phyloP scores from a whole-genome alignment of 192 early-diverging fungal species.

The Coemansia umbellata region DNA sequence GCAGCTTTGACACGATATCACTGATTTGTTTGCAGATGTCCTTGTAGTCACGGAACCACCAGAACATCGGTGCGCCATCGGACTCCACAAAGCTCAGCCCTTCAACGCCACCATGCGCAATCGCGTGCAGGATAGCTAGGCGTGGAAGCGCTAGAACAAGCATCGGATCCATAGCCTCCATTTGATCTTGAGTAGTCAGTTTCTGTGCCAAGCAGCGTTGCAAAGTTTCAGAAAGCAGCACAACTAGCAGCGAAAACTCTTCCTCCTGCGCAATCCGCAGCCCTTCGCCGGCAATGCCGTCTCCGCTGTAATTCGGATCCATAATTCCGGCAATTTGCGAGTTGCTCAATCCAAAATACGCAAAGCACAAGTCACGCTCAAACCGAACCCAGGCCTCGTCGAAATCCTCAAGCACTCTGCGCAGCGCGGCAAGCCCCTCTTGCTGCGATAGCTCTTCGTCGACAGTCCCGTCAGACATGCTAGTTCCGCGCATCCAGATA shows the following conservation, averaged over 20 bases:
- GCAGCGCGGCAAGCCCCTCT: conserved; percentile 40
- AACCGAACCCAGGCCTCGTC: conserved; percentile 64
- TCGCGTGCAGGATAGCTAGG: conserved; percentile 56
- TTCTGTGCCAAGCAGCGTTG: conserved; percentile 34
- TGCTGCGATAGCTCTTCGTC: not conserved
- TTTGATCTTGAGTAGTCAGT: conserved; percentile 39
- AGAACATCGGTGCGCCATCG: conserved; percentile 48
- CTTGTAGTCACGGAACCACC: conserved; percentile 60
- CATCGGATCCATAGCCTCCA: conserved; percentile 57
- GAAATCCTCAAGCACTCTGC: conserved; percentile 58
- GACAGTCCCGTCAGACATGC: not conserved
- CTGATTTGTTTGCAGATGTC: conserved; percentile 21
- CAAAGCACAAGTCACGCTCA: conserved; percentile 66
- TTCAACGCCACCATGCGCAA: conserved; percentile 52
- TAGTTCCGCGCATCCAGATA: conserved; percentile 4
- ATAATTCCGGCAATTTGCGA: conserved; percentile 48
- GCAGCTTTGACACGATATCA: conserved; percentile 1
- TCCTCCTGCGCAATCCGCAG: conserved; percentile 29
- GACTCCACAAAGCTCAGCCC: conserved; percentile 54
- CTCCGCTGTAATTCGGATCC: conserved; percentile 47
- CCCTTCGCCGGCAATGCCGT: conserved; percentile 1
- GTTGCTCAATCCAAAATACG: conserved; percentile 60
- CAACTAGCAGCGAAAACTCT: conserved; percentile 48
- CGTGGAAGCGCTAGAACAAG: conserved; percentile 60
- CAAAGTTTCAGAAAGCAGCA: conserved; percentile 62